Base-by-base conservation (phyloP, 257 asterid species). In the Solanum boliviense region DNA sequence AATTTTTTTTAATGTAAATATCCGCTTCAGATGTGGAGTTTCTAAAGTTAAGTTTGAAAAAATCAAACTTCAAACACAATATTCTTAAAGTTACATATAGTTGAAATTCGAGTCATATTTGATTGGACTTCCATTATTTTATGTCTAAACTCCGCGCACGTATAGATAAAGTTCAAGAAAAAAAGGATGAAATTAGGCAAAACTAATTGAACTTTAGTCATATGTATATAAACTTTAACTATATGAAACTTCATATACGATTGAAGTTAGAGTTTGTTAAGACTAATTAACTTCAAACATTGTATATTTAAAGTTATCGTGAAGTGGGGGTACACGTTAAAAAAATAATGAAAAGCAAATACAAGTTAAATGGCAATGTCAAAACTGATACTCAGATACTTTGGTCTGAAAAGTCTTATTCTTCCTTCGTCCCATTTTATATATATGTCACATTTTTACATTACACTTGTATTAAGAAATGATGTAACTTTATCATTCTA, bases 261-360 rank as follows among this genome's bases (percentile, higher is more conserved):
- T 20, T 58, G 67, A 7, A 58, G 12, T 58, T 60, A 21, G 13
- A 60, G 3, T 60, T 21, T 60, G 27, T 60, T 21, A 60, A 60
- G 6, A 21, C 3, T 60, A 60, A 4, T 9, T 21, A 60, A 60
- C 27, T 60, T 60, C 4, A 60, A 2, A 21, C 11, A 58, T 56
- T 3, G 25, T 65, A n/a, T n/a, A 65, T n/a, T 1, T n/a, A 9
- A 5, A 5, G 3, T 21, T 58, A 3, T 9, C 15, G 0, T 65
- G n/a, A 7, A 60, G 6, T 60, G 1, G 16, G 1, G 16, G 0
- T 10, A 5, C 6, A n/a, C 3, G 0, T 25, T n/a, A 13, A n/a
- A 65, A 65, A 15, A 58, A 3, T 3, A 20, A 65, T 65, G 5
- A 65, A n/a, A 25, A n/a, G 4, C 13, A 10, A 9, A n/a, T 5